phyloP scores from a whole-genome alignment of 1,139 yeast species.

The Geotrichum bryndzae region DNA sequence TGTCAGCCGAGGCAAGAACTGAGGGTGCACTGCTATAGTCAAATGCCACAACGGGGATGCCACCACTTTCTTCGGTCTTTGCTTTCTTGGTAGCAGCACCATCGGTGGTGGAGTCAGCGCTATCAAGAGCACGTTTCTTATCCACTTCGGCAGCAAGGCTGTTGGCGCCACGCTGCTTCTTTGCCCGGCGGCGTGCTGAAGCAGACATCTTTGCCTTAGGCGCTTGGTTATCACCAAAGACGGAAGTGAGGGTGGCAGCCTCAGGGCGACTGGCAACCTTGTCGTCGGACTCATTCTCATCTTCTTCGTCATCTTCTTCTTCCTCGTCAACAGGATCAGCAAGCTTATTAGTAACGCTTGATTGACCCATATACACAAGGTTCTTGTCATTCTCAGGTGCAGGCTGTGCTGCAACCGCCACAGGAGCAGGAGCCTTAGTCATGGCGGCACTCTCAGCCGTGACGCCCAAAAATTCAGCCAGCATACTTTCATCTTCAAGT shows the following conservation, averaged over 20 bases:
- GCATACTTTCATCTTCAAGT: neutral
- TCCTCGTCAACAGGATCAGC: neutral
- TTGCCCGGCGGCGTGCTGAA: neutral
- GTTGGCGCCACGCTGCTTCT: slow-evolving; percentile 2
- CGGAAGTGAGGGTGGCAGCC: neutral
- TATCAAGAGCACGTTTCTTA: slow-evolving; percentile 4
- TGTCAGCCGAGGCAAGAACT: slow-evolving; percentile 6
- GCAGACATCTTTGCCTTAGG: slow-evolving; percentile 6
- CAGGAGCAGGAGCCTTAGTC: neutral
- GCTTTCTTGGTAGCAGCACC: slow-evolving; percentile 1
- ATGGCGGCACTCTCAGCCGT: neutral
- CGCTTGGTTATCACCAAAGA: neutral
- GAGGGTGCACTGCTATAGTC: slow-evolving; percentile 15
- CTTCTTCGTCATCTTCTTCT: neutral
- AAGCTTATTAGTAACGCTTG: slow-evolving; percentile 2
- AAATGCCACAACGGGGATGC: slow-evolving; percentile 7
- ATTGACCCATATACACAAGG: slow-evolving; percentile 12
- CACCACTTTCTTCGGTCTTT: neutral
- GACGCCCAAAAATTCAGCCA: neutral
- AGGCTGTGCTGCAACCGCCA: neutral
- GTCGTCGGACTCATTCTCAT: neutral
- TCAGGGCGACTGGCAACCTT: neutral
- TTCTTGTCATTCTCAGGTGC: slow-evolving; percentile 5
- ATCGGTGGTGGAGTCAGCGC: neutral
- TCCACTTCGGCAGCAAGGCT: neutral